These are phyloP conservation scores for Crithidia fasciculata DNA, from an alignment of 208 protist genomes.

Conservation along the genomic window DNA sequence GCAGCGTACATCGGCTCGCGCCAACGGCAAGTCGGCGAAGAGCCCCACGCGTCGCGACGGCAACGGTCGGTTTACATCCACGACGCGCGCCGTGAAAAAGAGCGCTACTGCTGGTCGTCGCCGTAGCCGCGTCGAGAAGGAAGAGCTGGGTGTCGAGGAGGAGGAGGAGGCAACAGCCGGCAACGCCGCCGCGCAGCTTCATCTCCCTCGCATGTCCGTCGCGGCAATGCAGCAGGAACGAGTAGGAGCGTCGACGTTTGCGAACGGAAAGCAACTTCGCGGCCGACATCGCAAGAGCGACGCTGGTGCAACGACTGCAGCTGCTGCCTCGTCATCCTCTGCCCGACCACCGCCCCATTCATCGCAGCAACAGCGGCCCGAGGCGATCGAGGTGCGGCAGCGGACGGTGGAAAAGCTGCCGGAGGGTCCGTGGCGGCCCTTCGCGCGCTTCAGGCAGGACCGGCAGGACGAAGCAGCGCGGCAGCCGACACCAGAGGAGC, in stretches of 20 bases:
- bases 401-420: conserved; percentile 47
- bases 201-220: conserved; percentile 38
- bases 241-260: neutral
- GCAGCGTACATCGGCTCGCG: too few relatives aligned
- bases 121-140: conserved; percentile 8
- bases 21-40: too few relatives aligned
- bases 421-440: conserved; percentile 77
- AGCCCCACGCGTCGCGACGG: too few relatives aligned
- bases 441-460: conserved; percentile 64
- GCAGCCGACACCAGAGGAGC: conserved; percentile 83
- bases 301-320: too few relatives aligned
- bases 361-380: conserved; percentile 10
- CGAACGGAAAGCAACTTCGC: neutral
- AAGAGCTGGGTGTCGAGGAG: conserved; percentile 10
- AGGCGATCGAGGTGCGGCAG: conserved; percentile 30
- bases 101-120: conserved; percentile 10
- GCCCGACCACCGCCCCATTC: too few relatives aligned
- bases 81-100: neutral
- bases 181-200: conserved; percentile 14
- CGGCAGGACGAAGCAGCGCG: conserved; percentile 28
- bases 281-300: neutral
- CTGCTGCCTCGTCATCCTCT: too few relatives aligned
- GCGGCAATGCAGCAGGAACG: conserved; percentile 47
- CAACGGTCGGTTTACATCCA: too few relatives aligned
- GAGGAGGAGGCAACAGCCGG: conserved; percentile 1